Base-by-base conservation (phyloP, 1,284 basidiomycete genomes). In the Erythrobasidium hasegawianum region DNA sequence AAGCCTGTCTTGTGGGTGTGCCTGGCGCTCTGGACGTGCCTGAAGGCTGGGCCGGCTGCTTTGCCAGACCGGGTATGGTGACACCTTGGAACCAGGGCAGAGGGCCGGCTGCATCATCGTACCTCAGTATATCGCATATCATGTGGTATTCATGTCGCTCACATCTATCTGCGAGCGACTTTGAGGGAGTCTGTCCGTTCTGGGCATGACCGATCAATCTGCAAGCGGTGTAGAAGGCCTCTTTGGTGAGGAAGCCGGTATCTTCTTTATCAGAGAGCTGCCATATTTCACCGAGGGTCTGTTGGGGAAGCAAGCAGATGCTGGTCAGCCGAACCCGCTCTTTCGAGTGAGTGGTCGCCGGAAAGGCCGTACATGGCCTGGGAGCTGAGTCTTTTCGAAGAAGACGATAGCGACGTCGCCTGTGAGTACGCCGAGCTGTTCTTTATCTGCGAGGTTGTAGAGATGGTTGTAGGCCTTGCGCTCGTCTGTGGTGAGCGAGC, bases 191-290 rank as follows among this genome's bases (percentile, higher is more conserved):
- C 74, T 90, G 86, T 61, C 93, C 91, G 70, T 87, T 86, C 81
- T 98, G 96, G 1, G 92, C 88, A 82, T 90, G 90, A 1, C 88
- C 92, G 71, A 98, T 92, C 50, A 98, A 82, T 61, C 96, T 84
- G 26, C 96, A 81, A 9, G 90, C 93, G 68, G 89, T 82, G 50
- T 89, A 86, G 75, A 92, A 88, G n/a, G 88, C 88, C 72, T 89
- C 90, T 71, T 83, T 85, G 14, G 90, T 87, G 64, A 99, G 83
- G 79, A 88, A 92, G 2, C 94, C 94, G 70, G 89, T 89, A 81
- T 96, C 93, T 52, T 91, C 87, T 57, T 88, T 87, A 80, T 99
- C 96, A 45, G 93, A 87, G 68, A 97, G 80, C 60, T 82, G 84
- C 95, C 96, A 99, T 72, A 99, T 87, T 80, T 96, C 89, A 47